Conservation (phyloP, 2,329 filamentous ascomycete species). For the Dendryphion nanum region DNA sequence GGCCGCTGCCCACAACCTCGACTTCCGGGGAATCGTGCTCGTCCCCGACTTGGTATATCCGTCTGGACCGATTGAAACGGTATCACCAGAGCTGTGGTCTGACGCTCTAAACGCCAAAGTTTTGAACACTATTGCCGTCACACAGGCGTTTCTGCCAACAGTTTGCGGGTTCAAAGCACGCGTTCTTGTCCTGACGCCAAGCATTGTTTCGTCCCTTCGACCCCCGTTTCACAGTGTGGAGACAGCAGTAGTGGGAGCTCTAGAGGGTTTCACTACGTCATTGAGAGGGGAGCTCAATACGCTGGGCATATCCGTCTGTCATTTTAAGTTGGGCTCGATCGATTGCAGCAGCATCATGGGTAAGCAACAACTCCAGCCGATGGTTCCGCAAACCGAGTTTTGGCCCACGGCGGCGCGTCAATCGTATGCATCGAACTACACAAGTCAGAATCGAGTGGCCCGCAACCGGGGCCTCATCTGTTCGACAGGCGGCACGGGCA, state of each 20-base stretch:
- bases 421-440: conserved; percentile 39
- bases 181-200: conserved; percentile 75
- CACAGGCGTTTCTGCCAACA: conserved; percentile 74
- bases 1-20: conserved; percentile 71
- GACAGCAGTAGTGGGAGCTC: conserved; percentile 77
- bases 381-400: conserved; percentile 33
- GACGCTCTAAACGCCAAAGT: conserved; percentile 92
- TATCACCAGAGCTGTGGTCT: conserved; percentile 79
- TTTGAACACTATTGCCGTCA: conserved; percentile 81
- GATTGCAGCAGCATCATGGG: conserved; percentile 68
- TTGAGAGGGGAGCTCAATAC: conserved; percentile 76
- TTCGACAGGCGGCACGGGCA: conserved; percentile 57
- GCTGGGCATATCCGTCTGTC: conserved; percentile 74
- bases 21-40: conserved; percentile 76
- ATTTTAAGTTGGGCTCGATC: conserved; percentile 88
- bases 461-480: conserved; percentile 54
- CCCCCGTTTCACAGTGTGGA: conserved; percentile 83
- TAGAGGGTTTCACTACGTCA: conserved; percentile 82
- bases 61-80: conserved; percentile 78
- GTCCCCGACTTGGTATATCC: conserved; percentile 79
- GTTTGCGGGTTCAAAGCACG: conserved; percentile 58
- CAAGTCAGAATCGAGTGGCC: conserved; percentile 35
- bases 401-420: conserved; percentile 37
- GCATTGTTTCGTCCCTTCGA: conserved; percentile 75
- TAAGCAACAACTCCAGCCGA: conserved; percentile 40